Conservation (phyloP, 129 eudicot species). For the Chrysanthemum makinoi region DNA sequence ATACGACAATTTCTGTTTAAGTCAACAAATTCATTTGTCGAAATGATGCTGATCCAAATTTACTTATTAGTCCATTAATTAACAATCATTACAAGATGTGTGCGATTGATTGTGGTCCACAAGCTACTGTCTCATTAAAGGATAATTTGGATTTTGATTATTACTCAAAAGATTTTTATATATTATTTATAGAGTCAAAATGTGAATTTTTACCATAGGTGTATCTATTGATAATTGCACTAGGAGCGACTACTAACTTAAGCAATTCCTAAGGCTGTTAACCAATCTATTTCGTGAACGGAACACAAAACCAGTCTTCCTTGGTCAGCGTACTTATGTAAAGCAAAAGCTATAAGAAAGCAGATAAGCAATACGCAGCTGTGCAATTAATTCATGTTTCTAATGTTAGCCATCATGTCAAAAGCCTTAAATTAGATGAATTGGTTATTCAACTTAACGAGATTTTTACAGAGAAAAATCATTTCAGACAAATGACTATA, state of each 20-base stretch:
- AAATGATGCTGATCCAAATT: not conserved
- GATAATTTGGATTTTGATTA: not conserved
- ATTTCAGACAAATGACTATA: not conserved
- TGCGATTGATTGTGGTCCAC: not conserved
- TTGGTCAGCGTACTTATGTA: too few species aligned
- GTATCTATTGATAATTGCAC: not conserved
- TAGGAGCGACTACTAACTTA: slow-evolving; percentile 5
- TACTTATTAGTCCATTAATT: not conserved
- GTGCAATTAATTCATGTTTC: not conserved
- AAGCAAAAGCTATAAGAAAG: too few species aligned
- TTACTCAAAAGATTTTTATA: not conserved
- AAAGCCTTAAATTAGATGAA: not conserved
- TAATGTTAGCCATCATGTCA: not conserved
- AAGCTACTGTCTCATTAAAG: not conserved
- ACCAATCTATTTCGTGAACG: slow-evolving; percentile 1
- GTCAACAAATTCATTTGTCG: not conserved
- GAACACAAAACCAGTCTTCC: not conserved
- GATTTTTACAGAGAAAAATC: slow-evolving; percentile 1
- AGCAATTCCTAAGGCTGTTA: slow-evolving; percentile 1
- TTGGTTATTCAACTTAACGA: not conserved
- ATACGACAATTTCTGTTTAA: not conserved
- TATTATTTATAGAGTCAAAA: not conserved
- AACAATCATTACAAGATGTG: not conserved
- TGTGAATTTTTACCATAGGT: not conserved
- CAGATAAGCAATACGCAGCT: slow-evolving; percentile 12